Evolutionary conservation across 306 rosid genomes (phyloP).

Genomic region (Coriaria nepalensis): DNA sequence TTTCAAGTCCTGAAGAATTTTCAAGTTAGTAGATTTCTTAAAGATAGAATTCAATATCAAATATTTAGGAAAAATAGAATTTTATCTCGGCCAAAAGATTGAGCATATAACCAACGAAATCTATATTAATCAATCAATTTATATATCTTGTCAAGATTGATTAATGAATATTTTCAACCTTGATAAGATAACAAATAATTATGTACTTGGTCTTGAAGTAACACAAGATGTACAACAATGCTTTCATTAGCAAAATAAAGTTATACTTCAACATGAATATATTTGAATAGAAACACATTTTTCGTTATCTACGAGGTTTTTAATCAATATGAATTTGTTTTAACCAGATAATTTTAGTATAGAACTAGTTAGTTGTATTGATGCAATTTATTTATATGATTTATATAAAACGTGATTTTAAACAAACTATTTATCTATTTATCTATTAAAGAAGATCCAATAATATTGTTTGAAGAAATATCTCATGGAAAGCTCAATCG

Average conservation of each 20-base stretch:
- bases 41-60: background rate
- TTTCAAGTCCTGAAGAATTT: too few relatives aligned
- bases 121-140: background rate
- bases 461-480: background rate
- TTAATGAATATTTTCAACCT: too few relatives aligned
- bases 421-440: background rate
- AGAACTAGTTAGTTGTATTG: background rate
- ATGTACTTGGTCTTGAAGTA: background rate
- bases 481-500: background rate
- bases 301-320: background rate
- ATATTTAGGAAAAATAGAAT: background rate
- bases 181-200: background rate
- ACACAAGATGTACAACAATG: background rate
- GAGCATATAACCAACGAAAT: too few relatives aligned
- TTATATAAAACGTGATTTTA: background rate
- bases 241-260: background rate
- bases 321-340: background rate
- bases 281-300: background rate
- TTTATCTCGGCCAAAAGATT: background rate
- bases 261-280: background rate
- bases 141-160: too few relatives aligned
- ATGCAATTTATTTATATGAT: background rate
- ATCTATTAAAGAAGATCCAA: background rate
- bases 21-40: too few relatives aligned
- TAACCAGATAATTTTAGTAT: background rate